phyloP scores from a whole-genome alignment of 179 eudicot genomes.

The Monotropa hypopitys region DNA sequence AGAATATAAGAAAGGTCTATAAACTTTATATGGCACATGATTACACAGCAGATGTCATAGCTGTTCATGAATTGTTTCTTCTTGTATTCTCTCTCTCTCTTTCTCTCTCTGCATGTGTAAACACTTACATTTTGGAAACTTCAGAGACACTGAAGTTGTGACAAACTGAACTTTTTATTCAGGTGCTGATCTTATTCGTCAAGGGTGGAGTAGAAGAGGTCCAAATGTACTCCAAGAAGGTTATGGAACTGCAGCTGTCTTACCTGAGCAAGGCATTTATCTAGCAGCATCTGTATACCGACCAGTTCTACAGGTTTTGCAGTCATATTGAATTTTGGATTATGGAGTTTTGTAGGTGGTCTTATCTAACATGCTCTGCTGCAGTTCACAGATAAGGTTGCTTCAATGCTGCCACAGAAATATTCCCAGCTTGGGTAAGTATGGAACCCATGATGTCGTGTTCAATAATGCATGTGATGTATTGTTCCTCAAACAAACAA shows the following conservation, averaged over 20 bases:
- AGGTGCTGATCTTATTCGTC: constrained; percentile 59
- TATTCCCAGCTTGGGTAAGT: constrained; percentile 86
- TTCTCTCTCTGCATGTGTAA: not conserved
- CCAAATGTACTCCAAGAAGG: constrained; percentile 76
- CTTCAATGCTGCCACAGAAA: constrained; percentile 80
- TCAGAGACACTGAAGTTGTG: not conserved
- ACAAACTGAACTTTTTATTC: not conserved
- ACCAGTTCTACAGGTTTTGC: constrained; percentile 81
- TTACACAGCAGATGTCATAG: not conserved
- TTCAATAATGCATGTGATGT: not conserved
- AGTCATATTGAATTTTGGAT: not conserved
- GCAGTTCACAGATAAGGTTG: constrained; percentile 90
- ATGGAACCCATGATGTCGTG: not conserved
- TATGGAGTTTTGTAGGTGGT: constrained; percentile 3
- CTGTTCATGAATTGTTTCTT: not conserved
- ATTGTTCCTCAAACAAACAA: not conserved
- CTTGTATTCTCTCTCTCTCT: not conserved
- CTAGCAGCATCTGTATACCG: constrained; percentile 92
- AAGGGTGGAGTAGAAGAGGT: constrained; percentile 77
- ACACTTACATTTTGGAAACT: not conserved
- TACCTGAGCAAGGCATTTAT: constrained; percentile 95
- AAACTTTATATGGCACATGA: not conserved
- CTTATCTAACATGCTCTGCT: constrained; percentile 17
- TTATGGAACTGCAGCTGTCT: constrained; percentile 86
- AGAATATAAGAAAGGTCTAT: not conserved